A percentile compares a stretch with the other conserved stretches of the same genome.
These are phyloP conservation scores for Canavalia ensiformis DNA, from an alignment of 306 rosid genomes.

Conservation along the genomic window DNA sequence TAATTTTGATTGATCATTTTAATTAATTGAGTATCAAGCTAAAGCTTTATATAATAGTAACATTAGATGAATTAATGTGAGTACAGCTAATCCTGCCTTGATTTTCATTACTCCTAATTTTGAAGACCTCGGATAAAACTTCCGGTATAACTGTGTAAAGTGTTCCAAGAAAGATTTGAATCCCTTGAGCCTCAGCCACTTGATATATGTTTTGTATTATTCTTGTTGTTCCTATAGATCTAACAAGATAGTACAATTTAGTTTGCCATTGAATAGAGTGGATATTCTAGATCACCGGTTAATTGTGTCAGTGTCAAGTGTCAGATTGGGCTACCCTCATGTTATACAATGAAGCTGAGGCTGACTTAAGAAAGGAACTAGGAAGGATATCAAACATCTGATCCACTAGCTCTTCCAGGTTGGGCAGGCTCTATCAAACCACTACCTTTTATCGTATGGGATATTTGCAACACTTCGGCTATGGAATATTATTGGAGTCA, in stretches of 20 bases:
- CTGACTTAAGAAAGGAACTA: neutral
- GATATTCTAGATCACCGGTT: neutral
- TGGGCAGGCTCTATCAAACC: neutral
- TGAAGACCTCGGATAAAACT: neutral
- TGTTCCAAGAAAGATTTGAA: neutral
- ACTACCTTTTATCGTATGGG: slow-evolving; percentile 21
- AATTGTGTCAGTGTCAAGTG: neutral
- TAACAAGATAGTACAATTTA: neutral
- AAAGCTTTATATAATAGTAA: neutral
- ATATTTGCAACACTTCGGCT: slow-evolving; percentile 22
- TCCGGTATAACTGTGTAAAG: neutral
- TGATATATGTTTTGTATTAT: neutral
- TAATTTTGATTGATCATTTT: neutral
- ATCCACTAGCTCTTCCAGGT: neutral
- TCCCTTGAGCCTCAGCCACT: neutral
- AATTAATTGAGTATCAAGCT: neutral
- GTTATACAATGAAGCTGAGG: neutral
- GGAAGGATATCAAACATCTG: neutral
- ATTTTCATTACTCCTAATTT: neutral
- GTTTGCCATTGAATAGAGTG: neutral
- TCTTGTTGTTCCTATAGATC: neutral
- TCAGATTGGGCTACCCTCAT: neutral
- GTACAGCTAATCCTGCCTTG: neutral
- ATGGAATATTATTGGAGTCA: neutral
- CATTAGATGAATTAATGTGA: neutral